These are phyloP conservation scores for Diaporthe ilicicola DNA, from an alignment of 2,329 filamentous ascomycete species.

Conservation along the genomic window DNA sequence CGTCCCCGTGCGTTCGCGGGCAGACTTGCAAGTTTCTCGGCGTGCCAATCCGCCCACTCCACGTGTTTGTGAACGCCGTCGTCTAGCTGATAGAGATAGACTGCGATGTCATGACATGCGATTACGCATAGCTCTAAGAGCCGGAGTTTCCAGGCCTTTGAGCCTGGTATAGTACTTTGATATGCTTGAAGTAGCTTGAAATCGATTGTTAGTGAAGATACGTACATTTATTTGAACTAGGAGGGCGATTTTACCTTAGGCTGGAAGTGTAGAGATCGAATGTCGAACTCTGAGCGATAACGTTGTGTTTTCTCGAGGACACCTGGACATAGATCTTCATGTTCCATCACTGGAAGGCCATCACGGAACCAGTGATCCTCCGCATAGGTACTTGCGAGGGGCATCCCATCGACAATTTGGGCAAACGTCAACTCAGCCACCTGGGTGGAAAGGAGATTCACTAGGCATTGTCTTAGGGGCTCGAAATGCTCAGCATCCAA, in stretches of 20 bases:
- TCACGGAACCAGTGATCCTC: background rate
- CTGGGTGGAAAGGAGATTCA: background rate
- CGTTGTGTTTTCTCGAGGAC: background rate
- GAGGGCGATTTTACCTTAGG: background rate
- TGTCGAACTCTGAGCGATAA: background rate
- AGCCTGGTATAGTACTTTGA: background rate
- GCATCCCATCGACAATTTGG: background rate
- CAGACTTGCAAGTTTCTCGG: background rate
- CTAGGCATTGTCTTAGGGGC: background rate
- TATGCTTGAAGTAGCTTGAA: background rate
- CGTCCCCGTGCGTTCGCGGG: background rate
- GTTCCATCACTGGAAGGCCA: background rate
- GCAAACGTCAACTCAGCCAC: background rate
- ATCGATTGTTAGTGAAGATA: too few relatives aligned
- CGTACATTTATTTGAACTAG: too few relatives aligned
- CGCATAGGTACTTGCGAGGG: background rate
- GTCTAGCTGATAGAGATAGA: background rate
- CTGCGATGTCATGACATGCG: background rate
- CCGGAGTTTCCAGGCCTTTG: background rate
- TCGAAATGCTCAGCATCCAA: background rate
- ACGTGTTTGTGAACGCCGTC: background rate
- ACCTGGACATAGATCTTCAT: background rate
- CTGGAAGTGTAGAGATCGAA: background rate
- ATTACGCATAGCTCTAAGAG: background rate
- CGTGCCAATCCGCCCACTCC: background rate